These are phyloP conservation scores for Eucalyptus sp. DNA, from an alignment of 345 rosid species.

Conservation along the genomic window DNA sequence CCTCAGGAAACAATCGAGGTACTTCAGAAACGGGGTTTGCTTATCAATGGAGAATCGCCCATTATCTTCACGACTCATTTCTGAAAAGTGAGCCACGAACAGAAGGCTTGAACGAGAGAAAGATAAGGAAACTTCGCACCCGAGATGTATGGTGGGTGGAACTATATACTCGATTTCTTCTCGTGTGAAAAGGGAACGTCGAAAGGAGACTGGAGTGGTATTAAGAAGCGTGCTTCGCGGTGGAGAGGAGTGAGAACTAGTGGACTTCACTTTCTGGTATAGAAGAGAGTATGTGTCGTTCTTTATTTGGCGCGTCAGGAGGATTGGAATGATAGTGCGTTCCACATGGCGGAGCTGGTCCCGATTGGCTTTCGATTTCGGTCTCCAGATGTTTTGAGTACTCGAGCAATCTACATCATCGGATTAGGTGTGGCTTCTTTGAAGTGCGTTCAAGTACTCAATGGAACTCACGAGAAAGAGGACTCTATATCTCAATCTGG, in stretches of 20 bases:
- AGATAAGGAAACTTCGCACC: not conserved
- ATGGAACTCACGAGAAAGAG: not conserved
- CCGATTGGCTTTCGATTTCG: not conserved
- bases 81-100: not conserved
- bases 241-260: not conserved
- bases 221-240: not conserved
- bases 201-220: not conserved
- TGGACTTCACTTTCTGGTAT: not conserved
- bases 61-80: not conserved
- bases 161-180: not conserved
- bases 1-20: slow-evolving; percentile 58
- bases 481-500: not conserved
- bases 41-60: not conserved
- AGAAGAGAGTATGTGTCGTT: not conserved
- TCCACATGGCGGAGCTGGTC: not conserved
- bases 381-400: not conserved
- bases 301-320: not conserved
- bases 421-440: not conserved
- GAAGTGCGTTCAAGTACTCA: not conserved
- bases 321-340: not conserved
- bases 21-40: slow-evolving; percentile 24
- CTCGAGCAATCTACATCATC: not conserved
- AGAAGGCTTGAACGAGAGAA: not conserved
- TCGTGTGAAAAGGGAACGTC: not conserved
- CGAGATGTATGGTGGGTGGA: not conserved